Conservation (phyloP, 768 basidiomycete species). For the Tulasnella sp. region DNA sequence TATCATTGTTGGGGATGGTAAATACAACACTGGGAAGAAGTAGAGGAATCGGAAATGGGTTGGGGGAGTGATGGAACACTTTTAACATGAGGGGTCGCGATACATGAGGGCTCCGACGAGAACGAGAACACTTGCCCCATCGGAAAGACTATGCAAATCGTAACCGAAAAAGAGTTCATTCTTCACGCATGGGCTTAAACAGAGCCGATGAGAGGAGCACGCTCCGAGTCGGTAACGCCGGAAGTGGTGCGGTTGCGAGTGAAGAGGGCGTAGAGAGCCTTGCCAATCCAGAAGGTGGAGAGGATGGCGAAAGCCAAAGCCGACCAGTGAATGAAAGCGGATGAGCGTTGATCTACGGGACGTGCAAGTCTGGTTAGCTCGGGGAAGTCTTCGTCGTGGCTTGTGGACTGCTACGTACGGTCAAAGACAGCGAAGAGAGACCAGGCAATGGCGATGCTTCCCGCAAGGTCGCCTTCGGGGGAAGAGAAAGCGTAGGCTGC, state of each 20-base stretch:
- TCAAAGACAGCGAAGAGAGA: slow-evolving; percentile 91
- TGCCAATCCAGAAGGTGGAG: slow-evolving; percentile 76
- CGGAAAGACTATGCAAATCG: background rate
- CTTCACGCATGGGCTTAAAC: background rate
- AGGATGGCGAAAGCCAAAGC: slow-evolving; percentile 82
- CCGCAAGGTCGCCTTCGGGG: slow-evolving; percentile 86
- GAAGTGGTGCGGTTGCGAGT: slow-evolving; percentile 41
- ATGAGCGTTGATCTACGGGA: slow-evolving; percentile 49
- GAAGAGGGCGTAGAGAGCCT: slow-evolving; percentile 59
- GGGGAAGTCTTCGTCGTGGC: background rate
- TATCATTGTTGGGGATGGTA: background rate
- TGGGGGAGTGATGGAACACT: background rate
- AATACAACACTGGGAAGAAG: background rate
- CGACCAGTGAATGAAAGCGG: slow-evolving; percentile 84
- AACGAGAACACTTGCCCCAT: background rate
- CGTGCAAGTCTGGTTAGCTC: slow-evolving; percentile 30
- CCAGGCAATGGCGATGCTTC: slow-evolving; percentile 86
- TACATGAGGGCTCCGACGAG: background rate
- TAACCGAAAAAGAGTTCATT: background rate
- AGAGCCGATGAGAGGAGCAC: slow-evolving; percentile 64
- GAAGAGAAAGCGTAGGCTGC: slow-evolving; percentile 93
- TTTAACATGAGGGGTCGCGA: background rate
- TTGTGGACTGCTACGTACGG: slow-evolving; percentile 31
- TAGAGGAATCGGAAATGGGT: background rate
- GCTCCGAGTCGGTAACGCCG: slow-evolving; percentile 77